A percentile compares a stretch with the other conserved stretches of the same genome.
These are phyloP conservation scores for Isoetes taiwanensis DNA, from an alignment of 75 land plant species.

Conservation along the genomic window DNA sequence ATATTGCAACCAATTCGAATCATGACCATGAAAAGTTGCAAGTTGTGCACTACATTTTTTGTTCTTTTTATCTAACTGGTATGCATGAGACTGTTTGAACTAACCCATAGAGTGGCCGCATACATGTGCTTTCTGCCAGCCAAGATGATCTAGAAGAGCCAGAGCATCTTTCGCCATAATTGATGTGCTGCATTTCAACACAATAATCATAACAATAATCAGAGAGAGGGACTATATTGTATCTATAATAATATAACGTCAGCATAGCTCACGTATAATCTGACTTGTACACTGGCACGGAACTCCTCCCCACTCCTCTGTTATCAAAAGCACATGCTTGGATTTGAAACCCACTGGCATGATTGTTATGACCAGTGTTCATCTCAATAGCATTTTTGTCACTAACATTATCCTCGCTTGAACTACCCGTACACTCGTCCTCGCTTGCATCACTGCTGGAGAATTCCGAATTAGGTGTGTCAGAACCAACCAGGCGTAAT, in stretches of 20 bases:
- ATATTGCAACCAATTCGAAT: too few relatives aligned
- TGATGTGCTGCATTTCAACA: slow-evolving; percentile 40
- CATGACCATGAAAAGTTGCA: too few relatives aligned
- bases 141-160: slow-evolving; percentile 80
- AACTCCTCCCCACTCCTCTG: slow-evolving; percentile 83
- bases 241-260: not conserved
- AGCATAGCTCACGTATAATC: slow-evolving; percentile 56
- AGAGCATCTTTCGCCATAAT: slow-evolving; percentile 92
- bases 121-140: slow-evolving; percentile 82
- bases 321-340: slow-evolving; percentile 89
- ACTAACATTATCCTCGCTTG: not conserved
- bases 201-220: not conserved
- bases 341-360: slow-evolving; percentile 22
- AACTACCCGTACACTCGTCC: too few relatives aligned
- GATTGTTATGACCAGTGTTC: not conserved
- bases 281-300: slow-evolving; percentile 54
- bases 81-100: too few relatives aligned
- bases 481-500: slow-evolving; percentile 47
- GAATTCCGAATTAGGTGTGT: slow-evolving; percentile 35
- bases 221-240: not conserved
- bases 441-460: too few relatives aligned
- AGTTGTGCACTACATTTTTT: too few relatives aligned
- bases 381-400: not conserved
- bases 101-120: slow-evolving; percentile 98
- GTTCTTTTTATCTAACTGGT: too few relatives aligned